Evolutionary conservation across 441 rosid genomes (phyloP).

Genomic region (Eutrema salsugineum): DNA sequence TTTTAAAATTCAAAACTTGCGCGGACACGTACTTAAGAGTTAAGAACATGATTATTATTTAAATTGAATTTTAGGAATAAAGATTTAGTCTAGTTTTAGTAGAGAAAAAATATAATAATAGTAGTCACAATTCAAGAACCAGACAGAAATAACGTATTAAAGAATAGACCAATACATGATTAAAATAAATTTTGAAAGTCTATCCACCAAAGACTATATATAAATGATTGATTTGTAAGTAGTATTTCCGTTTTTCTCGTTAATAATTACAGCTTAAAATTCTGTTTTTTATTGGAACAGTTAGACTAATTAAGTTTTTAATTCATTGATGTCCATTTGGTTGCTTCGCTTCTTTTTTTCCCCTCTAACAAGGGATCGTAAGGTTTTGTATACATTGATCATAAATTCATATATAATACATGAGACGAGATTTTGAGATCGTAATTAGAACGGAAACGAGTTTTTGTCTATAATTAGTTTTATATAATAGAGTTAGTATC

Average conservation of each 20-base stretch:
- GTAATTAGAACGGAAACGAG: neutral
- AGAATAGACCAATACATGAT: conserved; percentile 3
- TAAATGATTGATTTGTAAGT: no score
- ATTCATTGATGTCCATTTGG: neutral
- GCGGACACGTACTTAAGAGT: conserved; percentile 5
- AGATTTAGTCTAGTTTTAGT: neutral
- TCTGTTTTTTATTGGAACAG: neutral
- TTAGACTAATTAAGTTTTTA: neutral
- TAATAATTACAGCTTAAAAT: neutral
- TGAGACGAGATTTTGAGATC: neutral
- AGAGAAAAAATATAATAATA: neutral
- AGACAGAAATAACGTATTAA: neutral
- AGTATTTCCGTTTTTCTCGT: neutral
- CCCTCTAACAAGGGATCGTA: no score
- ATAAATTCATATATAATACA: no score
- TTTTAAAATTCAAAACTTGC: neutral
- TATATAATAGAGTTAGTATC: neutral
- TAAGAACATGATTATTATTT: neutral
- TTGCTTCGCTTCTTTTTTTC: neutral
- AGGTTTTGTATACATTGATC: no score
- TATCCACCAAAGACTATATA: neutral
- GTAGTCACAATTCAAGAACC: neutral
- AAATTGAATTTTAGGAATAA: neutral
- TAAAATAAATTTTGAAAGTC: neutral
- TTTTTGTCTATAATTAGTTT: neutral